Evolutionary conservation across 805 yeast genomes (phyloP).

Genomic region (Sugiyamaella lignohabitans): DNA sequence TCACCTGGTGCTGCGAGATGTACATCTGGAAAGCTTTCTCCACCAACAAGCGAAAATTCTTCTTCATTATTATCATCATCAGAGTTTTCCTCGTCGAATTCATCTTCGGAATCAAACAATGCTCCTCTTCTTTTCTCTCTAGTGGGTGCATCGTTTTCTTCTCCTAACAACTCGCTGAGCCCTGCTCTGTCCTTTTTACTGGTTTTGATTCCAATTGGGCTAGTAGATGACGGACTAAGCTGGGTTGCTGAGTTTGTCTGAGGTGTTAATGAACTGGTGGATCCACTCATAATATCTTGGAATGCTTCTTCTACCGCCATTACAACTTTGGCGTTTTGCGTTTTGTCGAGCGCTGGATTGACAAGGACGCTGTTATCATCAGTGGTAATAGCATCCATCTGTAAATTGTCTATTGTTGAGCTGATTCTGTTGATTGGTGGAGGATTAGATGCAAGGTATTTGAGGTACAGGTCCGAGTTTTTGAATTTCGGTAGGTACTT

Average conservation of each 20-base stretch:
- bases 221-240: neutral
- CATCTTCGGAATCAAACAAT: slow-evolving; percentile 19
- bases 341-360: neutral
- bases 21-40: slow-evolving; percentile 21
- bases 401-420: slow-evolving; percentile 26
- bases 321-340: slow-evolving; percentile 34
- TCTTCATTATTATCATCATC: slow-evolving; percentile 22
- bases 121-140: neutral
- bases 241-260: too few relatives aligned
- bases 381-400: slow-evolving; percentile 22
- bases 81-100: slow-evolving; percentile 21
- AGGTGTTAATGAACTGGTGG: neutral
- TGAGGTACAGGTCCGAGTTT: slow-evolving; percentile 48
- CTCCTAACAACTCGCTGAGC: neutral
- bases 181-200: neutral
- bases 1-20: slow-evolving; percentile 65
- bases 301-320: slow-evolving; percentile 65
- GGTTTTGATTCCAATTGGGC: neutral
- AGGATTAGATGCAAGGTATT: slow-evolving; percentile 41
- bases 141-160: neutral
- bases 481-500: slow-evolving; percentile 56
- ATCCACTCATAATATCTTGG: slow-evolving; percentile 40
- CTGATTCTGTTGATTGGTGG: slow-evolving; percentile 2
- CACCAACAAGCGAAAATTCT: slow-evolving; percentile 1
- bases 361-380: slow-evolving; percentile 5